These are phyloP conservation scores for Fonsecaea pugnacius DNA, from an alignment of 2,329 filamentous ascomycete genomes.

Conservation along the genomic window DNA sequence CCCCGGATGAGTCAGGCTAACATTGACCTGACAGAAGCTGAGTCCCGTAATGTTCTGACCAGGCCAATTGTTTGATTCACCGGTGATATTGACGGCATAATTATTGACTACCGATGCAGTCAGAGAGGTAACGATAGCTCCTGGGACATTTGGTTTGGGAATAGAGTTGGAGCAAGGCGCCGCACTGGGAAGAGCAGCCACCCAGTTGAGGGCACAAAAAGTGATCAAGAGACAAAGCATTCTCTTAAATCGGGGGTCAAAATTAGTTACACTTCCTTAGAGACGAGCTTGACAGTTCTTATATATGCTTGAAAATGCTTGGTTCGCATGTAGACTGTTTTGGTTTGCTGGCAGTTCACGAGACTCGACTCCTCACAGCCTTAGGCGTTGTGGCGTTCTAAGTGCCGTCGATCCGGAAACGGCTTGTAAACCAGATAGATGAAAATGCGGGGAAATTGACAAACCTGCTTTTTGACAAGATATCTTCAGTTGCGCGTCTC, in stretches of 20 bases:
- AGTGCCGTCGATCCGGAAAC: slow-evolving; percentile 3
- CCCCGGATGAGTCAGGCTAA: slow-evolving; percentile 51
- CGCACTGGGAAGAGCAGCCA: background rate
- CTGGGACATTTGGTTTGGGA: slow-evolving; percentile 7
- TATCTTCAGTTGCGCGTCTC: background rate
- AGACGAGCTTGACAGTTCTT: slow-evolving; percentile 8
- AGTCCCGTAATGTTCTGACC: slow-evolving; percentile 18
- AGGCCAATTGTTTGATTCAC: slow-evolving; percentile 15
- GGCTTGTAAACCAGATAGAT: background rate
- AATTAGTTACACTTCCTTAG: background rate
- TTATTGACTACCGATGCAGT: slow-evolving; percentile 4
- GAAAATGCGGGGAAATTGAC: background rate
- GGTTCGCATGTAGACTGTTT: background rate
- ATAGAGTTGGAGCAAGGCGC: slow-evolving; percentile 4
- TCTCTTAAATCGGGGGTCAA: background rate
- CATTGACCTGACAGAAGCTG: slow-evolving; percentile 50
- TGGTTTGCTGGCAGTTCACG: background rate
- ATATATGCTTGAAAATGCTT: slow-evolving; percentile 5
- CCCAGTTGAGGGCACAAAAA: background rate
- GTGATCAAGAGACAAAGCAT: slow-evolving; percentile 8
- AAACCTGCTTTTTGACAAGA: slow-evolving; percentile 1
- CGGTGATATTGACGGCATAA: slow-evolving; percentile 15
- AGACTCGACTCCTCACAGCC: background rate
- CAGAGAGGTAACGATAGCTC: slow-evolving; percentile 7
- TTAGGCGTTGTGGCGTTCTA: background rate